Percentiles rank a stretch among this genome's conserved stretches.
Conservation (phyloP, 805 yeast genomes). For the Candida boidinii region DNA sequence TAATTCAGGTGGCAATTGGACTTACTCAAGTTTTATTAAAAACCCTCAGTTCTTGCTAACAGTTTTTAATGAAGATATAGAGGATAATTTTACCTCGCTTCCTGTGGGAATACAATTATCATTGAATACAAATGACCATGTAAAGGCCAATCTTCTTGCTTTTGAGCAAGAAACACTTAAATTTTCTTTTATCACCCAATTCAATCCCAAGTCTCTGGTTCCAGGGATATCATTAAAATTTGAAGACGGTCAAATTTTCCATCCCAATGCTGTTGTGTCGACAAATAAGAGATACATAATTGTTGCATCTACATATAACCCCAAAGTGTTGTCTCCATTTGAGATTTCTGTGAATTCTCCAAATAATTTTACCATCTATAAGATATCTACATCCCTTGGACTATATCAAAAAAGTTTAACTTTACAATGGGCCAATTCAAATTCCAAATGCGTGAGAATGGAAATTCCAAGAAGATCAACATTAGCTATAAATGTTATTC, state of each 20-base stretch:
- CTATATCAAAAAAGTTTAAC: constrained; percentile 3
- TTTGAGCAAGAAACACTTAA: constrained; percentile 29
- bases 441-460: neutral
- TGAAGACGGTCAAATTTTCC: constrained; percentile 15
- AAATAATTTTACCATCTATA: constrained; percentile 1
- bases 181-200: constrained; percentile 14
- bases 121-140: constrained; percentile 15
- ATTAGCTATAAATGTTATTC: neutral
- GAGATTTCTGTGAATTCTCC: constrained; percentile 22
- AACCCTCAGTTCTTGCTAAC: constrained; percentile 48
- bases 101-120: constrained; percentile 5
- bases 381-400: constrained; percentile 7
- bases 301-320: constrained; percentile 37
- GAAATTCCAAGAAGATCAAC: neutral
- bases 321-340: constrained; percentile 21
- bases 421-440: neutral
- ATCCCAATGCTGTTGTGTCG: constrained; percentile 14
- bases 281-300: constrained; percentile 33
- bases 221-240: constrained; percentile 24
- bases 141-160: constrained; percentile 33
- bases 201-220: constrained; percentile 23
- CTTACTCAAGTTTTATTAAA: constrained; percentile 31
- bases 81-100: constrained; percentile 14
- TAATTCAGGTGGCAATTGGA: constrained; percentile 49
- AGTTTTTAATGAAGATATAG: constrained; percentile 16